phyloP scores from a whole-genome alignment of 441 rosid species.

The Cnidoscolus chayamansa region DNA sequence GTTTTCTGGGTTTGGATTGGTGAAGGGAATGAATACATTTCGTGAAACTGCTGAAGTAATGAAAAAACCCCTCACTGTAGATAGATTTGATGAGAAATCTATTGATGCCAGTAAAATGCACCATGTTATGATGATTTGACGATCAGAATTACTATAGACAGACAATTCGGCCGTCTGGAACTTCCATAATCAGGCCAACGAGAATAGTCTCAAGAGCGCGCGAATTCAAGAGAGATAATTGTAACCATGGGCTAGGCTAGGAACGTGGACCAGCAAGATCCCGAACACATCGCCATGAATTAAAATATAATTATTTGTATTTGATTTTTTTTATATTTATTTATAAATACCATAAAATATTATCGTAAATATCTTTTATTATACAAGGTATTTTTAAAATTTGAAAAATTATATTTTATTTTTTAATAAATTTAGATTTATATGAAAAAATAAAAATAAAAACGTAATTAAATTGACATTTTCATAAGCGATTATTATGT shows the following conservation, averaged over 20 bases:
- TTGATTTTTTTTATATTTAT: too few species aligned
- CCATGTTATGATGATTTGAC: background rate
- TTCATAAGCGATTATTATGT: too few species aligned
- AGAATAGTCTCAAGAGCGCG: background rate
- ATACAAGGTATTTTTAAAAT: too few species aligned
- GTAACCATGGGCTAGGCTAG: background rate
- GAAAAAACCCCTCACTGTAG: background rate
- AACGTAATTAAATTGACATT: too few species aligned
- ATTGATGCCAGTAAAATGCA: constrained; percentile 2
- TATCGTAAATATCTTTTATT: too few species aligned
- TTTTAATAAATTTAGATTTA: too few species aligned
- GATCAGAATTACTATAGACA: background rate
- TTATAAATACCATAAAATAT: too few species aligned
- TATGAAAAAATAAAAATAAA: too few species aligned
- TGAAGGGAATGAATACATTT: constrained; percentile 31
- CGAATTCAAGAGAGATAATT: background rate
- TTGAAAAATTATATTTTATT: too few species aligned
- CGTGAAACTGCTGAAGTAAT: background rate
- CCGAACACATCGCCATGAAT: too few species aligned
- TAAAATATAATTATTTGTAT: too few species aligned
- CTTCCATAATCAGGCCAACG: background rate
- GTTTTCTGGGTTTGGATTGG: constrained; percentile 32
- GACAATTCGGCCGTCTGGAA: background rate
- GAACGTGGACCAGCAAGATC: too few species aligned
- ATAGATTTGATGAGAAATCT: constrained; percentile 12